phyloP scores from a whole-genome alignment of 2,329 filamentous ascomycete genomes.

The Nannizzia gypsea region DNA sequence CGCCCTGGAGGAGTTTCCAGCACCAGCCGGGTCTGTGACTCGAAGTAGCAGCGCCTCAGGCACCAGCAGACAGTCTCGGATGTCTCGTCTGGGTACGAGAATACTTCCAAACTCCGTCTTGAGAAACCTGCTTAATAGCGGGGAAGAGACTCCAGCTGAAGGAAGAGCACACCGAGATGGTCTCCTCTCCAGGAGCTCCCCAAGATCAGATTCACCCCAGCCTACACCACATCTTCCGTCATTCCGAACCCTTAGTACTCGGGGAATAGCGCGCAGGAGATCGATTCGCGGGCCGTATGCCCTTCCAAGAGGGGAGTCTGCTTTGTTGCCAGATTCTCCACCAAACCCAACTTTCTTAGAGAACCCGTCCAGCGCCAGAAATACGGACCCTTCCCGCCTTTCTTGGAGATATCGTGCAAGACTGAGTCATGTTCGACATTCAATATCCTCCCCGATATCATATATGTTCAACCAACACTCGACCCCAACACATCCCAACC shows the following conservation, averaged over 20 bases:
- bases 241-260: constrained; percentile 29
- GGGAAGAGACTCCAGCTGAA: constrained; percentile 36
- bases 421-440: constrained; percentile 34
- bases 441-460: constrained; percentile 33
- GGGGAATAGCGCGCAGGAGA: constrained; percentile 31
- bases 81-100: constrained; percentile 38
- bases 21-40: background rate
- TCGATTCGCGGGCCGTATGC: constrained; percentile 31
- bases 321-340: constrained; percentile 21
- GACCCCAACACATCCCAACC: constrained; percentile 16
- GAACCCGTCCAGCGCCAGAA: constrained; percentile 17
- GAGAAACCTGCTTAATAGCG: constrained; percentile 33
- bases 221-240: constrained; percentile 30
- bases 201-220: constrained; percentile 25
- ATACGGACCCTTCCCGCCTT: constrained; percentile 22
- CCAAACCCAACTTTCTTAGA: constrained; percentile 20
- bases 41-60: constrained; percentile 24
- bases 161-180: constrained; percentile 35
- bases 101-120: constrained; percentile 38
- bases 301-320: constrained; percentile 27
- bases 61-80: constrained; percentile 34
- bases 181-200: constrained; percentile 27
- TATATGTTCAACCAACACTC: constrained; percentile 33
- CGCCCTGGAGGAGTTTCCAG: background rate
- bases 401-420: constrained; percentile 32